Evolutionary conservation across 2,329 filamentous ascomycete species (phyloP), one percentile per base, ranked within the genome.

Genomic region (Ophiostoma sp.): DNA sequence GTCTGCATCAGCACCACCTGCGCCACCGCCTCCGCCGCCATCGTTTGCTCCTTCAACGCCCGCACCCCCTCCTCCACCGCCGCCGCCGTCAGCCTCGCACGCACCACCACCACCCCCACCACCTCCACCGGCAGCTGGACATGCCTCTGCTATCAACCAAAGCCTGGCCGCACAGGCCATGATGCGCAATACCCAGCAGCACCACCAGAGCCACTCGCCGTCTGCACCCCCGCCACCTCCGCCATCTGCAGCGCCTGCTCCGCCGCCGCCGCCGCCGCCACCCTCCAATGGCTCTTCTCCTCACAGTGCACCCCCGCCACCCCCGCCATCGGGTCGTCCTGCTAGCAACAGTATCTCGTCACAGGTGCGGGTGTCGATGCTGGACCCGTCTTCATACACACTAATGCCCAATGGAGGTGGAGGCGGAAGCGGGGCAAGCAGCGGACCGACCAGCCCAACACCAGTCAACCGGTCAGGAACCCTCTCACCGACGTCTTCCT

Each of bases 361-460:
- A 73, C 45, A 58, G 62, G 75, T 88, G 77, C 82, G 83, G 52
- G 81, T 83, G 64, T 84, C 88, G 5, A 86, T 91, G 82, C 80
- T 95, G 14, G 89, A 94, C 75, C 85, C 91, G 1, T 91, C 87
- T 75, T 84, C 88, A 12, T 95, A 93, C 77, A 95, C 91, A 0
- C 81, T 93, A 60, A 83, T 83, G 27, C 80, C 83, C 6, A 91
- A 91, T 74, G 88, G 49, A 14, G 91, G 91, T 74, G 88, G 27
- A 27, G 27, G 88, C 62, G 78, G 70, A 36, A 73, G 77, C 62
- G 44, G 47, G 40, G 65, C 62, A 7, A 45, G 36, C 41, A 65
- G 66, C 55, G 64, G 66, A n/a, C 65, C 83, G 72, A 81, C 79
- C 72, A 81, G 79, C 36, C 79, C 83, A 1, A 83, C 80, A 74